Percentiles rank a stretch among this genome's conserved stretches.
Evolutionary conservation across 2,329 filamentous ascomycete species (phyloP).

Genomic region (Hypoxylon sp.): DNA sequence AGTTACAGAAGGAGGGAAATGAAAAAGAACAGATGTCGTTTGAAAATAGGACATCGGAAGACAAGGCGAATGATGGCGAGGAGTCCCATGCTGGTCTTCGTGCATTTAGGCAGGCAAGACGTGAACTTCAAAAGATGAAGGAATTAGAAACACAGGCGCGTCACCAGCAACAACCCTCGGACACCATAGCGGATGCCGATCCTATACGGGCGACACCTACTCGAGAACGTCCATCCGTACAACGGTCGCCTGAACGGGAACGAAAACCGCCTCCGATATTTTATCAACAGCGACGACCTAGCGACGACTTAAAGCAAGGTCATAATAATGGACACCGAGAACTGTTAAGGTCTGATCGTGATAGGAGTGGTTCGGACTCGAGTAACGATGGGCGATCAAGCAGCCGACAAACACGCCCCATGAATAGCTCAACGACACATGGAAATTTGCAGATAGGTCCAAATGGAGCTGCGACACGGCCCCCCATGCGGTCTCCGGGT

Average conservation of each 20-base stretch:
- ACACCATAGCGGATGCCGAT: conserved; percentile 41
- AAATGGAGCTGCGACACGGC: conserved; percentile 49
- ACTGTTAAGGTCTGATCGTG: conserved; percentile 58
- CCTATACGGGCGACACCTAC: conserved; percentile 44
- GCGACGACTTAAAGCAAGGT: conserved; percentile 59
- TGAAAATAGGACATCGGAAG: conserved; percentile 34
- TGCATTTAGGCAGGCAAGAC: conserved; percentile 70
- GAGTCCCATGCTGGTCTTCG: conserved; percentile 66
- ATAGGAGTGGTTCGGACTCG: conserved; percentile 70
- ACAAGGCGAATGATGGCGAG: conserved; percentile 42
- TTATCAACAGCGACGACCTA: conserved; percentile 62
- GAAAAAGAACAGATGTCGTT: conserved; percentile 18
- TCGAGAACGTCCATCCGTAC: conserved; percentile 49
- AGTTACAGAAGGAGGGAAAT: conserved; percentile 34
- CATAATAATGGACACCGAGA: conserved; percentile 49
- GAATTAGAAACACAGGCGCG: conserved; percentile 66
- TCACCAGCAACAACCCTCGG: conserved; percentile 54
- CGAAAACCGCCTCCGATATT: conserved; percentile 61
- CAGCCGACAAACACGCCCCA: conserved; percentile 59
- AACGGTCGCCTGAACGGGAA: conserved; percentile 62
- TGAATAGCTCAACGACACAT: conserved; percentile 57
- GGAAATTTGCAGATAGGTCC: conserved; percentile 57
- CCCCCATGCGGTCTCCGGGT: conserved; percentile 62
- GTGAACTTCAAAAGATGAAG: conserved; percentile 70
- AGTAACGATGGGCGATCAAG: conserved; percentile 62